phyloP scores from a whole-genome alignment of 305 asterid species.

The Salvia sclarea region DNA sequence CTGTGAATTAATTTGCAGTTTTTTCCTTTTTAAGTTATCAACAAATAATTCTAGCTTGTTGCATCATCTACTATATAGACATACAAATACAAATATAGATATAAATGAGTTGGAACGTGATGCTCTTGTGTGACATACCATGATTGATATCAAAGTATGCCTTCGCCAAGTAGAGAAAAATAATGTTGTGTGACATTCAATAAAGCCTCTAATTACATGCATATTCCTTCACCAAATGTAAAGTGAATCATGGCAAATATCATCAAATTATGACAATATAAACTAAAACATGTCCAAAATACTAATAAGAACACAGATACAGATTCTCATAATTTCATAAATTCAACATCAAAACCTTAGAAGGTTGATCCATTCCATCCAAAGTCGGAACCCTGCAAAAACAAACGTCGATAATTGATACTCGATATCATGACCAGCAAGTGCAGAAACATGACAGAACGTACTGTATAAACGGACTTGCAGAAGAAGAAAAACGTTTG shows the following conservation, averaged over 20 bases:
- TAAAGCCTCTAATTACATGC: conserved; percentile 3
- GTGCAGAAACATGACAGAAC: not conserved
- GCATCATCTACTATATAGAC: not conserved
- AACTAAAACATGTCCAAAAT: conserved; percentile 12
- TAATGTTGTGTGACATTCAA: not conserved
- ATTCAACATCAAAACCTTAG: conserved; percentile 29
- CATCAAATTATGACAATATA: not conserved
- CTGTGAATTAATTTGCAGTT: too few species aligned
- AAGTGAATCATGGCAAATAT: not conserved
- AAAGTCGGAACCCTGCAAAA: conserved; percentile 58
- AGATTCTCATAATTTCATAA: conserved; percentile 12
- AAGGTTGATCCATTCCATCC: conserved; percentile 67
- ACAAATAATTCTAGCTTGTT: not conserved
- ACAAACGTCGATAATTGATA: not conserved
- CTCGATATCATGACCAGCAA: not conserved
- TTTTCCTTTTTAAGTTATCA: not conserved
- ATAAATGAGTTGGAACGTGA: not conserved
- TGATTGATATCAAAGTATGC: not conserved
- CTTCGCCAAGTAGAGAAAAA: not conserved
- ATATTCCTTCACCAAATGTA: not conserved
- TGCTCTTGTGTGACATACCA: not conserved
- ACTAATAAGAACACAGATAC: conserved; percentile 16
- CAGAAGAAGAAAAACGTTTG: not conserved
- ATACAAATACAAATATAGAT: not conserved
- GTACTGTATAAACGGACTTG: not conserved